Conservation (phyloP, 345 rosid species). For the Citrus sp. region DNA sequence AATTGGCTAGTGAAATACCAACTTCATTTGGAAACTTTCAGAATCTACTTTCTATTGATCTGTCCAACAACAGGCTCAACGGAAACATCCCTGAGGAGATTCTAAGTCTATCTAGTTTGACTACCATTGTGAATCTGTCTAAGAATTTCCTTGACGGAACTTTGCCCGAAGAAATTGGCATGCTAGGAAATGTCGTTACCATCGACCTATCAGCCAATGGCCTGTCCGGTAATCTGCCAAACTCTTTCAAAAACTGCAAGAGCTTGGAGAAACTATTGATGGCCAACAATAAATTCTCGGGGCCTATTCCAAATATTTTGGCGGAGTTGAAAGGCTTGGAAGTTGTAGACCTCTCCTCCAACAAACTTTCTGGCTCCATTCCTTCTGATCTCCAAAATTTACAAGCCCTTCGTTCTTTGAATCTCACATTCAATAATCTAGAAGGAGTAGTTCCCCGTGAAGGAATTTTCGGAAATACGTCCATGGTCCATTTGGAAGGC, state of each 20-base stretch:
- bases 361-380: slow-evolving; percentile 42
- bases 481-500: slow-evolving; percentile 8
- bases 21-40: slow-evolving; percentile 36
- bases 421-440: slow-evolving; percentile 46
- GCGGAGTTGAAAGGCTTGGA: slow-evolving; percentile 39
- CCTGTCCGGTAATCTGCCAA: slow-evolving; percentile 41
- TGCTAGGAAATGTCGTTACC: slow-evolving; percentile 29
- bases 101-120: slow-evolving; percentile 39
- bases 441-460: slow-evolving; percentile 36
- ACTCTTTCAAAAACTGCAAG: slow-evolving; percentile 31
- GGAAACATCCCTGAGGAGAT: slow-evolving; percentile 46
- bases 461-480: slow-evolving; percentile 28
- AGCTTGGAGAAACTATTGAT: slow-evolving; percentile 48
- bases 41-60: slow-evolving; percentile 36
- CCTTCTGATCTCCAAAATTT: slow-evolving; percentile 37
- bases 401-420: slow-evolving; percentile 34
- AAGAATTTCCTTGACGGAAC: slow-evolving; percentile 35
- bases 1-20: slow-evolving; percentile 38
- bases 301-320: slow-evolving; percentile 33
- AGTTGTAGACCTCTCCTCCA: slow-evolving; percentile 45
- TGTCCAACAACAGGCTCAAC: slow-evolving; percentile 44
- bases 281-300: slow-evolving; percentile 34
- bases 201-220: slow-evolving; percentile 44
- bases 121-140: slow-evolving; percentile 35
- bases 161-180: slow-evolving; percentile 32